Conservation (phyloP, 768 basidiomycete genomes). For the Scleroderma bovista region DNA sequence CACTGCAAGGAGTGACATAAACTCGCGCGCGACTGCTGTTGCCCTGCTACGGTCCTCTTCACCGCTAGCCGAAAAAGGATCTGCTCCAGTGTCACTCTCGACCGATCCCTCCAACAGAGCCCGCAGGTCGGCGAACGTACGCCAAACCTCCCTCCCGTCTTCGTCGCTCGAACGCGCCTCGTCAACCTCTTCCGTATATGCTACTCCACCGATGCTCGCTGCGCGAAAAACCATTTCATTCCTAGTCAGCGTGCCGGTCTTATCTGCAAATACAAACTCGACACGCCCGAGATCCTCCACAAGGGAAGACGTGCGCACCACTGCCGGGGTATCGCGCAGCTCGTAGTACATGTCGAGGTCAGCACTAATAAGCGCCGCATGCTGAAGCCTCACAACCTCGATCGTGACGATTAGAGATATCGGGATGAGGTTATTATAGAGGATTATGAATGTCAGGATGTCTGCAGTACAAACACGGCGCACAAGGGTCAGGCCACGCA, state of each 20-base stretch:
- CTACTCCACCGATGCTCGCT: conserved; percentile 82
- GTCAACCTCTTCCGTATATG: conserved; percentile 89
- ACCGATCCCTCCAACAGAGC: conserved; percentile 41
- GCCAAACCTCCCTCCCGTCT: conserved; percentile 55
- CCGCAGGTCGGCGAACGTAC: conserved; percentile 73
- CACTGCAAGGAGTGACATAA: conserved; percentile 82
- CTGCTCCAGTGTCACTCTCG: conserved; percentile 22
- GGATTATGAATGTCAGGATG: conserved; percentile 95
- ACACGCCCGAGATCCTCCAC: conserved; percentile 99
- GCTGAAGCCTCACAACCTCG: conserved; percentile 99
- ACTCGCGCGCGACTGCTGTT: conserved; percentile 57
- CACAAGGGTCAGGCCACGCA: neutral
- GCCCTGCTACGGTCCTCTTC: conserved; percentile 24
- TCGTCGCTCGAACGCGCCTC: conserved; percentile 70
- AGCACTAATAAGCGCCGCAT: conserved; percentile 94
- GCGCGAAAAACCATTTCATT: conserved; percentile 98
- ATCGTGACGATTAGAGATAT: conserved; percentile 99
- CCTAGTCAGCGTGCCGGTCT: conserved; percentile 91
- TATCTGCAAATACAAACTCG: conserved; percentile 93
- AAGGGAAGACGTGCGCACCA: conserved; percentile 96
- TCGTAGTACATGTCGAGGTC: conserved; percentile 99
- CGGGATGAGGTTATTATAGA: conserved; percentile 98
- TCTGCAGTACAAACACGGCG: conserved; percentile 40
- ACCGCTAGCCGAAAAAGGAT: conserved; percentile 51
- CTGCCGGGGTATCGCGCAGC: conserved; percentile 90